A percentile compares a stretch with the other conserved stretches of the same genome.
phyloP scores from a whole-genome alignment of 2,329 filamentous ascomycete genomes.

The Alternaria metachromatica region DNA sequence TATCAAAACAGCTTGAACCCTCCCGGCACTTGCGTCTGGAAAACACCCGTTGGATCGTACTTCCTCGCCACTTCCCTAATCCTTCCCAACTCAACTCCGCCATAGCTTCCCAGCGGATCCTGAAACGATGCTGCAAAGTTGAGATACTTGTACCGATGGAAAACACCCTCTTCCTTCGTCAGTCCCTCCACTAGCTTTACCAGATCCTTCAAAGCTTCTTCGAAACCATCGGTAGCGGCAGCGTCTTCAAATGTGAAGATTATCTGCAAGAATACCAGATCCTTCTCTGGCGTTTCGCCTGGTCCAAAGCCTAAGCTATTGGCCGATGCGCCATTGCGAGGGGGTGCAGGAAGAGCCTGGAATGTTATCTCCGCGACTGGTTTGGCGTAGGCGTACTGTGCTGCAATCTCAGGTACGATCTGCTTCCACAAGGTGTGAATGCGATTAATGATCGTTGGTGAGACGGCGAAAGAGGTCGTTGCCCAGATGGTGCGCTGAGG shows the following conservation, averaged over 20 bases:
- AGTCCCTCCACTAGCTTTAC: constrained; percentile 25
- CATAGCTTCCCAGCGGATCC: constrained; percentile 36
- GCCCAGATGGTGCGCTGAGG: constrained; percentile 31
- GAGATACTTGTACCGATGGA: constrained; percentile 28
- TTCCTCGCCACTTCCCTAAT: constrained; percentile 23
- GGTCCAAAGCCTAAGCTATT: constrained; percentile 31
- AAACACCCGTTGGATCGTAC: constrained; percentile 33
- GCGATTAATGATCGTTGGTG: constrained; percentile 21
- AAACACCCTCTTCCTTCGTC: constrained; percentile 24
- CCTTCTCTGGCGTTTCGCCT: constrained; percentile 17
- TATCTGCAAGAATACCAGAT: constrained; percentile 28
- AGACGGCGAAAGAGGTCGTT: constrained; percentile 31
- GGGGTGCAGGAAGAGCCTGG: constrained; percentile 27
- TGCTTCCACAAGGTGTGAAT: constrained; percentile 29
- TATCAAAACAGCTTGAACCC: constrained; percentile 31
- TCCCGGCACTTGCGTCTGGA: constrained; percentile 29
- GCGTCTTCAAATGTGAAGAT: constrained; percentile 30
- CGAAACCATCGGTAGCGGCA: constrained; percentile 16
- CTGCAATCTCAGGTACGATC: constrained; percentile 19
- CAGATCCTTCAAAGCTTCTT: constrained; percentile 26
- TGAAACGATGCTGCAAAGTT: constrained; percentile 49
- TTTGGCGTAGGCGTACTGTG: constrained; percentile 20
- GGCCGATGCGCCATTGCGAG: constrained; percentile 13
- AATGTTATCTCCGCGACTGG: constrained; percentile 26
- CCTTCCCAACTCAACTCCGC: constrained; percentile 9